These are phyloP conservation scores for Arthrinium puccinioides DNA, from an alignment of 2,329 filamentous ascomycete species.

Conservation along the genomic window DNA sequence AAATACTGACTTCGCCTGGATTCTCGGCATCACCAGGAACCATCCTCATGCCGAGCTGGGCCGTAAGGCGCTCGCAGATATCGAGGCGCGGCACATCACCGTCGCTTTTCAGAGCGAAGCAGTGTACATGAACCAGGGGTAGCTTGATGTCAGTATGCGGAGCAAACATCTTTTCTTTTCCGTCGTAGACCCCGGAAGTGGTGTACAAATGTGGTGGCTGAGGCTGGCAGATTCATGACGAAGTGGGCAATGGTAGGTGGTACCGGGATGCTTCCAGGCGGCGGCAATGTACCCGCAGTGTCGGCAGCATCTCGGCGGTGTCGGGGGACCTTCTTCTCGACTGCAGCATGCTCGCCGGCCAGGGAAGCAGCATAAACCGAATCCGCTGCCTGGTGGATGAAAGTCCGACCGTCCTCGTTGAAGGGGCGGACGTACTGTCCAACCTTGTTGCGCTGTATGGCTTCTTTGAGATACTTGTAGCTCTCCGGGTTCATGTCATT, in stretches of 20 bases:
- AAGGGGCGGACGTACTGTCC: constrained; percentile 66
- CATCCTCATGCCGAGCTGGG: constrained; percentile 52
- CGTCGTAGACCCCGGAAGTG: constrained; percentile 69
- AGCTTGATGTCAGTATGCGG: constrained; percentile 53
- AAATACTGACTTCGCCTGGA: constrained; percentile 45
- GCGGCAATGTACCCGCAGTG: constrained; percentile 25
- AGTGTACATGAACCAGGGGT: constrained; percentile 88
- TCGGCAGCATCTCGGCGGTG: constrained; percentile 22
- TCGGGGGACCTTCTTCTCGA: constrained; percentile 37
- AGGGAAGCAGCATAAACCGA: constrained; percentile 44
- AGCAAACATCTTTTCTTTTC: constrained; percentile 57
- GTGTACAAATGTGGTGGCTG: constrained; percentile 74
- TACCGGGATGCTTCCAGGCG: constrained; percentile 34
- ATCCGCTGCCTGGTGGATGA: constrained; percentile 67
- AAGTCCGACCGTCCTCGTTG: constrained; percentile 74
- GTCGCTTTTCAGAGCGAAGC: constrained; percentile 78
- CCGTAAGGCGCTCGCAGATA: constrained; percentile 60
- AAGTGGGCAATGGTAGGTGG: constrained; percentile 84
- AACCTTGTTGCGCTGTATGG: constrained; percentile 72
- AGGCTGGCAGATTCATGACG: constrained; percentile 95
- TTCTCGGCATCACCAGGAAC: constrained; percentile 41
- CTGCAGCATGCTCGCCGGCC: constrained; percentile 45
- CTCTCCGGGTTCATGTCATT: constrained; percentile 96
- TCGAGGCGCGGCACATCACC: constrained; percentile 59
- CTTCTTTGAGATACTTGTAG: constrained; percentile 62